A percentile compares a stretch with the other conserved stretches of the same genome.
Evolutionary conservation across 805 yeast species (phyloP).

Genomic region (Cyberlindnera amylophila): DNA sequence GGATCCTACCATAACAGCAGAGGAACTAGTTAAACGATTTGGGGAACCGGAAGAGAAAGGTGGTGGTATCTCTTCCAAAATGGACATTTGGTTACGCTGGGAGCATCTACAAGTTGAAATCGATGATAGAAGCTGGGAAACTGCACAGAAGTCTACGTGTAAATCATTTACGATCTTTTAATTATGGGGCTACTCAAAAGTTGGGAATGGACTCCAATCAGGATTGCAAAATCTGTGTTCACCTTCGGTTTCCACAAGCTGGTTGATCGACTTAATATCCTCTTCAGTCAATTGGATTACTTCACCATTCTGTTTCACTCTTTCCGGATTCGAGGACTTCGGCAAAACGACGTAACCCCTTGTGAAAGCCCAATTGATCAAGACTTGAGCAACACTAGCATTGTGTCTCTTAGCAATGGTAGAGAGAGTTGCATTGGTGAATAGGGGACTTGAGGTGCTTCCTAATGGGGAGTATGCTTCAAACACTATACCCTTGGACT

Average conservation of each 20-base stretch:
- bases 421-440: too few relatives aligned
- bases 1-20: constrained; percentile 24
- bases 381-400: constrained; percentile 44
- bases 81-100: constrained; percentile 41
- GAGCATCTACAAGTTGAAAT: constrained; percentile 33
- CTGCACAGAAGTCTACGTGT: constrained; percentile 29
- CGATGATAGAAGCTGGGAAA: constrained; percentile 34
- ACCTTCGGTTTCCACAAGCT: too few relatives aligned
- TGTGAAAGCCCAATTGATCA: constrained; percentile 57
- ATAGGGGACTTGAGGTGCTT: constrained; percentile 30
- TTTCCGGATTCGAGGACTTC: too few relatives aligned
- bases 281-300: too few relatives aligned
- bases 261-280: too few relatives aligned
- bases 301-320: too few relatives aligned
- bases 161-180: constrained; percentile 9
- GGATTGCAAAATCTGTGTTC: too few relatives aligned
- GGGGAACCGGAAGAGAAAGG: constrained; percentile 42
- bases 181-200: neutral
- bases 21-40: constrained; percentile 28
- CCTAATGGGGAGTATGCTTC: constrained; percentile 24
- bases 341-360: constrained; percentile 55
- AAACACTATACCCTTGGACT: constrained; percentile 14
- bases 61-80: constrained; percentile 32
- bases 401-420: constrained; percentile 41
- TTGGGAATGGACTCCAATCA: too few relatives aligned